These are phyloP conservation scores for Arthromyces matolae DNA, from an alignment of 768 basidiomycete genomes.

Conservation along the genomic window DNA sequence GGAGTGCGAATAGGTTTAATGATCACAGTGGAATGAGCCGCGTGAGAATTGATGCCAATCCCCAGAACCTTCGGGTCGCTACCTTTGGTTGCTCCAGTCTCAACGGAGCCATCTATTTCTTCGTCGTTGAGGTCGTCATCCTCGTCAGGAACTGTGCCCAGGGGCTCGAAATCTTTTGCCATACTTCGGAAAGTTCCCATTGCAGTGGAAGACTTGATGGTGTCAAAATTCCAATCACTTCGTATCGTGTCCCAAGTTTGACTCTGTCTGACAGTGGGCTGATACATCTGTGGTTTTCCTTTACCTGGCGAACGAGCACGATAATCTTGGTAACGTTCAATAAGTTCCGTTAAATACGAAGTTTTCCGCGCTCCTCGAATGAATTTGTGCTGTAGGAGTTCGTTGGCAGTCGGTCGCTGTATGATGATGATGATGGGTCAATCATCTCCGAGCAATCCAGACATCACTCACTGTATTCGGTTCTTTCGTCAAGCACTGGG, in stretches of 20 bases:
- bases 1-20: slow-evolving; percentile 48
- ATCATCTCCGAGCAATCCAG: neutral
- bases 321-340: slow-evolving; percentile 83
- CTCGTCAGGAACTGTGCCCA: slow-evolving; percentile 56
- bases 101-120: slow-evolving; percentile 43
- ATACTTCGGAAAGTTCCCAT: slow-evolving; percentile 78
- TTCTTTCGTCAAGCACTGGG: slow-evolving; percentile 90
- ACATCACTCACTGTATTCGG: slow-evolving; percentile 57
- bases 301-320: slow-evolving; percentile 58
- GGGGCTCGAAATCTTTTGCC: slow-evolving; percentile 58
- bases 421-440: slow-evolving; percentile 15
- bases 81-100: slow-evolving; percentile 59
- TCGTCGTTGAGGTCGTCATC: slow-evolving; percentile 48
- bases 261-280: slow-evolving; percentile 55
- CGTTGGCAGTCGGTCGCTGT: slow-evolving; percentile 87
- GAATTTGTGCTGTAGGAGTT: slow-evolving; percentile 92
- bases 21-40: slow-evolving; percentile 68
- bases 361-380: slow-evolving; percentile 83
- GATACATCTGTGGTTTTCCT: slow-evolving; percentile 49
- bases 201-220: slow-evolving; percentile 63
- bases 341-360: slow-evolving; percentile 79
- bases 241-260: slow-evolving; percentile 78
- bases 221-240: slow-evolving; percentile 97
- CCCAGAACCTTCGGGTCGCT: slow-evolving; percentile 47
- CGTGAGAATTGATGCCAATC: slow-evolving; percentile 50